Percentiles rank a stretch among this genome's conserved stretches.
phyloP scores from a whole-genome alignment of 345 rosid species.

The Syzygium oleosum region DNA sequence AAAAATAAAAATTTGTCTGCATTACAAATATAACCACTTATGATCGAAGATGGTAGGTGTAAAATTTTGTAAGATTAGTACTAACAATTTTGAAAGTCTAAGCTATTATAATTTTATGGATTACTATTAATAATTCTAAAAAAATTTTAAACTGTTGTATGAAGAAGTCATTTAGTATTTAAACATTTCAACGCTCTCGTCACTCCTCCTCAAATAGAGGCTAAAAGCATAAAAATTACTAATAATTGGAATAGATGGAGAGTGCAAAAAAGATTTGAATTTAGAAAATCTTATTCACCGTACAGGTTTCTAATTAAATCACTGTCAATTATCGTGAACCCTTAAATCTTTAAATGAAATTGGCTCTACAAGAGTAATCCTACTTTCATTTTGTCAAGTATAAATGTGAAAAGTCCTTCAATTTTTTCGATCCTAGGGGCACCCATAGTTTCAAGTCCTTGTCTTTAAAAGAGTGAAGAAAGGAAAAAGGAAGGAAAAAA shows the following conservation, averaged over 20 bases:
- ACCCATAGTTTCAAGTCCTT: background rate
- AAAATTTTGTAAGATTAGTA: background rate
- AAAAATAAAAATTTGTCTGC: background rate
- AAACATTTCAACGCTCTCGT: background rate
- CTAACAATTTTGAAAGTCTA: background rate
- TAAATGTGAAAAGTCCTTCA: background rate
- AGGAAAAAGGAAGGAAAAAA: background rate
- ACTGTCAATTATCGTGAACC: background rate
- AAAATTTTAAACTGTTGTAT: rapidly evolving
- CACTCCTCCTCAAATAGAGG: background rate
- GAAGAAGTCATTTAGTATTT: background rate
- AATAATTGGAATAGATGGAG: background rate
- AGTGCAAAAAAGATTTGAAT: background rate
- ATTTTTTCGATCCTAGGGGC: background rate
- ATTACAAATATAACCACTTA: background rate
- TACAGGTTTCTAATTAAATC: background rate
- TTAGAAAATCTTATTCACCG: background rate
- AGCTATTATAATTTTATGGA: background rate
- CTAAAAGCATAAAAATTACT: background rate
- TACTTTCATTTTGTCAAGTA: background rate
- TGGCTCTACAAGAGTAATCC: background rate
- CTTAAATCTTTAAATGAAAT: background rate
- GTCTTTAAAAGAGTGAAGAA: background rate
- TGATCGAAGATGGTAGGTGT: background rate
- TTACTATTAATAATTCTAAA: background rate